A percentile compares a stretch with the other conserved stretches of the same genome.
phyloP scores from a whole-genome alignment of 2,329 filamentous ascomycete genomes.

The Colletotrichum aenigma region DNA sequence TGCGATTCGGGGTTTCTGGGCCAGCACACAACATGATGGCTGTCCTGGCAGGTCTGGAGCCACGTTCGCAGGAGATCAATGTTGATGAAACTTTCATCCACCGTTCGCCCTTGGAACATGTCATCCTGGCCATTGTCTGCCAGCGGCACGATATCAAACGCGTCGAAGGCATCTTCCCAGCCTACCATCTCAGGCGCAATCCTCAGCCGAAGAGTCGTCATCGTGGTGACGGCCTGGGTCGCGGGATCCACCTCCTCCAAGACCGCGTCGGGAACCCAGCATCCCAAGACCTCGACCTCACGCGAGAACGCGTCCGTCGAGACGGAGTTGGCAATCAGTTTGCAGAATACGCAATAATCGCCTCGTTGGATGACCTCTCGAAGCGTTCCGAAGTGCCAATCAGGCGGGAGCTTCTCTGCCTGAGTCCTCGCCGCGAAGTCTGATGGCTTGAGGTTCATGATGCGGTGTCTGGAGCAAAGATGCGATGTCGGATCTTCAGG shows the following conservation, averaged over 20 bases:
- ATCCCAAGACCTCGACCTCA: not conserved
- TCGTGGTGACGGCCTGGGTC: not conserved
- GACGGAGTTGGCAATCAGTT: not conserved
- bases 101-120: not conserved
- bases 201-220: not conserved
- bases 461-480: not conserved
- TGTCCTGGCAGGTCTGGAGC: not conserved
- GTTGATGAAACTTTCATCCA: not conserved
- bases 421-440: not conserved
- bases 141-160: not conserved
- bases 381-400: not conserved
- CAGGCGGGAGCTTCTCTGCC: rapidly evolving
- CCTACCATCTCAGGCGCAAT: not conserved
- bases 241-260: not conserved
- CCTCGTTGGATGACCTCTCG: not conserved
- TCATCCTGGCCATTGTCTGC: not conserved
- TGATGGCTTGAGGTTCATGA: not conserved
- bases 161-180: not conserved
- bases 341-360: not conserved
- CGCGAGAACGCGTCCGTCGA: not conserved
- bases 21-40: not conserved
- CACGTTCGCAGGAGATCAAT: not conserved
- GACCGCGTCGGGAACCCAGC: not conserved
- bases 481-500: not conserved
- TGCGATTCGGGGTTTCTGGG: not conserved